These are phyloP conservation scores for Trypanosoma cruzi DNA, from an alignment of 208 protist genomes.

Conservation along the genomic window DNA sequence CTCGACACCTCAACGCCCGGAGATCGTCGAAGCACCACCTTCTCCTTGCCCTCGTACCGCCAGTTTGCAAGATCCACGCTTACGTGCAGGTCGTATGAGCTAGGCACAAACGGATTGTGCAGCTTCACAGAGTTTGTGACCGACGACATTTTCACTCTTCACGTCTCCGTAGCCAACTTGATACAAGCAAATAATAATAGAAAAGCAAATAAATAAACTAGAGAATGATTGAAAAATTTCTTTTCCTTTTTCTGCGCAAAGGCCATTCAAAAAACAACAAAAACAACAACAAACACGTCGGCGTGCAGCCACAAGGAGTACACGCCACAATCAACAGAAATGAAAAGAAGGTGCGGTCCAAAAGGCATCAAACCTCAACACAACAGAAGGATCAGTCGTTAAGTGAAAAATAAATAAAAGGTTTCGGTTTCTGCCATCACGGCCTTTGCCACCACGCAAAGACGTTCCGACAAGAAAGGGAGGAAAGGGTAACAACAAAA, in stretches of 20 bases:
- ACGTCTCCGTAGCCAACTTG: background rate
- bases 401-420: background rate
- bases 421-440: background rate
- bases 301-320: background rate
- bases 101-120: constrained; percentile 75
- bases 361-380: background rate
- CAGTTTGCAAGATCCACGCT: constrained; percentile 70
- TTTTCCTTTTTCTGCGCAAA: background rate
- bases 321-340: background rate
- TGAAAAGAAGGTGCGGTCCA: background rate
- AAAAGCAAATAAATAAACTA: constrained; percentile 3
- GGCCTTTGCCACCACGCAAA: background rate
- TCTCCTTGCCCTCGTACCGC: constrained; percentile 72
- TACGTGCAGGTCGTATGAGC: constrained; percentile 67
- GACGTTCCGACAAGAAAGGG: background rate
- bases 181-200: too few species aligned
- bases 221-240: background rate
- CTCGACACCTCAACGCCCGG: constrained; percentile 29
- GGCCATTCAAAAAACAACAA: background rate
- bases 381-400: background rate
- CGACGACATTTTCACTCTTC: background rate
- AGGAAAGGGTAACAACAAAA: background rate
- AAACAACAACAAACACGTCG: background rate
- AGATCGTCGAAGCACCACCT: constrained; percentile 52
- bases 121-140: constrained; percentile 52